Evolutionary conservation across 2,329 filamentous ascomycete species (phyloP).

Genomic region (Tolypocladium album): DNA sequence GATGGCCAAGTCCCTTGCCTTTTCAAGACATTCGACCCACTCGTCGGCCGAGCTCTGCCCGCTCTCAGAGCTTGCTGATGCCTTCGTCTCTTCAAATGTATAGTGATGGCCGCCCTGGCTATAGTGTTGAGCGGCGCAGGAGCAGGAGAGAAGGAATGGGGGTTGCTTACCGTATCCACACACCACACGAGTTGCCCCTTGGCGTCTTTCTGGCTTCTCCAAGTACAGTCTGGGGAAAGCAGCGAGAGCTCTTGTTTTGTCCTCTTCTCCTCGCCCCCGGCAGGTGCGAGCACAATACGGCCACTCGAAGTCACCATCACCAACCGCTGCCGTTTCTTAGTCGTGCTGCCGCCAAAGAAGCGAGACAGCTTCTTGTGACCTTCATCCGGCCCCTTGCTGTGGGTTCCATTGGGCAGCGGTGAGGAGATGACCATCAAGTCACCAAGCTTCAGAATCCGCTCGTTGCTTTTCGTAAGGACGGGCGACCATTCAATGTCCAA

Average conservation of each 20-base stretch:
- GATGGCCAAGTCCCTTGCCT: constrained; percentile 73
- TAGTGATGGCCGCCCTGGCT: constrained; percentile 78
- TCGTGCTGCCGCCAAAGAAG: constrained; percentile 84
- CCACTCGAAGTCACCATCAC: constrained; percentile 93
- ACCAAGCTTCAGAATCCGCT: constrained; percentile 87
- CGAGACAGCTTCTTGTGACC: constrained; percentile 81
- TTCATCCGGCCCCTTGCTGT: constrained; percentile 60
- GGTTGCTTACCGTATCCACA: constrained; percentile 74
- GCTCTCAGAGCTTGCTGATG: constrained; percentile 44
- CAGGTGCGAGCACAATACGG: constrained; percentile 78
- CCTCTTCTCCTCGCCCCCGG: constrained; percentile 92
- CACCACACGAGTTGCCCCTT: constrained; percentile 84
- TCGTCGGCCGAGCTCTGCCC: constrained; percentile 67
- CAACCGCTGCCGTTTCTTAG: constrained; percentile 84
- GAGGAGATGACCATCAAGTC: constrained; percentile 79
- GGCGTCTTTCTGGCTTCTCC: constrained; percentile 71
- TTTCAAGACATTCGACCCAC: constrained; percentile 84
- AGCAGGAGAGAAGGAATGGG: background rate
- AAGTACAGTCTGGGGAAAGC: constrained; percentile 61
- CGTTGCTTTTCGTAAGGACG: constrained; percentile 80
- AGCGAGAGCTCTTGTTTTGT: constrained; percentile 88
- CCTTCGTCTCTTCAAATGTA: constrained; percentile 87
- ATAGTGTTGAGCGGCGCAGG: constrained; percentile 12
- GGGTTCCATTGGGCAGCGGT: constrained; percentile 64
- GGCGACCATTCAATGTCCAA: constrained; percentile 98